phyloP scores from a whole-genome alignment of 805 yeast species.

The Tetrapisispora arboricola region DNA sequence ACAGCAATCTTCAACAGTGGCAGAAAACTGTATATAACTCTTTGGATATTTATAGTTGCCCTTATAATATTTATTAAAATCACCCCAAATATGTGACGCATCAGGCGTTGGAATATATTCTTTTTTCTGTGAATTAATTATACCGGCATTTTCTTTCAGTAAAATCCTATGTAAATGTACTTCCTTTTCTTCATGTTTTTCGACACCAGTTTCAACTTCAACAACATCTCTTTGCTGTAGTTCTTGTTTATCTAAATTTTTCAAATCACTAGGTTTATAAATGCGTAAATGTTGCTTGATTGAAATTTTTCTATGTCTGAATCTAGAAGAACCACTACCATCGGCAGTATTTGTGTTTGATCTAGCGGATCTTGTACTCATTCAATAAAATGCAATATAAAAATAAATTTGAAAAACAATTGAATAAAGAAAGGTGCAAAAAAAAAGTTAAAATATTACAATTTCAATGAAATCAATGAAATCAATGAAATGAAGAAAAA shows the following conservation, averaged over 20 bases:
- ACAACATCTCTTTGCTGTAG: constrained; percentile 69
- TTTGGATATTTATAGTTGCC: constrained; percentile 63
- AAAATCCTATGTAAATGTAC: constrained; percentile 90
- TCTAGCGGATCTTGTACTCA: constrained; percentile 2
- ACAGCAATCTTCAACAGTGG: constrained; percentile 90
- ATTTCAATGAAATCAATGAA: too few species aligned
- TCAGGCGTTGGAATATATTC: constrained; percentile 91
- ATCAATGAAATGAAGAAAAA: too few species aligned
- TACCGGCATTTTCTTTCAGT: constrained; percentile 37
- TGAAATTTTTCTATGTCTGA: constrained; percentile 89
- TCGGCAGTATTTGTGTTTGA: not conserved
- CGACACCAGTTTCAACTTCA: constrained; percentile 94
- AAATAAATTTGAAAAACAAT: not conserved
- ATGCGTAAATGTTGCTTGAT: constrained; percentile 81
- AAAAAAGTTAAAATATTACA: too few species aligned
- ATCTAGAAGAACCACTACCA: constrained; percentile 37
- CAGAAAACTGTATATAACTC: constrained; percentile 76
- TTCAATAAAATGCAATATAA: not conserved
- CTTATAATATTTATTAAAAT: constrained; percentile 59
- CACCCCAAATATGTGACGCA: constrained; percentile 76
- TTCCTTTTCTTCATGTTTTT: constrained; percentile 94
- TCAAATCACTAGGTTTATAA: constrained; percentile 66
- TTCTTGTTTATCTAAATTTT: constrained; percentile 54
- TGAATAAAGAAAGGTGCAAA: not conserved
- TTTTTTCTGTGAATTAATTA: constrained; percentile 28